Percentiles rank a stretch among this genome's conserved stretches.
These are phyloP conservation scores for Pseudopyricularia javanii DNA, from an alignment of 2,329 filamentous ascomycete species.

Conservation along the genomic window DNA sequence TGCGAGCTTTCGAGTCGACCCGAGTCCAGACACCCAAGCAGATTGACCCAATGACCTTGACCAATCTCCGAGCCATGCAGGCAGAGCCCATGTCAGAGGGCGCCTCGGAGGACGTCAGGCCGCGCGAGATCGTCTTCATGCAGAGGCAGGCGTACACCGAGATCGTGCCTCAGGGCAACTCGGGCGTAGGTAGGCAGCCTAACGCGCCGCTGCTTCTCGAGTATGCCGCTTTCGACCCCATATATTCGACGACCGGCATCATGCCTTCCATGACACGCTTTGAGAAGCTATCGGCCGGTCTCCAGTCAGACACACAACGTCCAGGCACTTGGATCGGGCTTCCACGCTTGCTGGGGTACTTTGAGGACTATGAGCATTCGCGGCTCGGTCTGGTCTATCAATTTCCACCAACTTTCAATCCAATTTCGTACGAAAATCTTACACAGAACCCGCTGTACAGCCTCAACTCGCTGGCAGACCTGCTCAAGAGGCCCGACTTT, in stretches of 20 bases:
- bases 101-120: conserved; percentile 13
- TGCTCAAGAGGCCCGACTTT: conserved; percentile 37
- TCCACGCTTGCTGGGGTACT: conserved; percentile 54
- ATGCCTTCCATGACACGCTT: conserved; percentile 53
- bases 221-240: conserved; percentile 52
- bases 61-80: conserved; percentile 30
- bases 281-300: conserved; percentile 46
- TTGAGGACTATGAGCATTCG: conserved; percentile 59
- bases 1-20: conserved; percentile 42
- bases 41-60: conserved; percentile 42
- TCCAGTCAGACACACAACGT: conserved; percentile 40
- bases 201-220: conserved; percentile 55
- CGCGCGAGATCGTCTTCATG: conserved; percentile 37
- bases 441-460: conserved; percentile 37
- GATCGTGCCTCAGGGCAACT: conserved; percentile 24
- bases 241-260: conserved; percentile 50
- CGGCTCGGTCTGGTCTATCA: conserved; percentile 66
- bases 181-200: conserved; percentile 21
- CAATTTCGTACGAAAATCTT: conserved; percentile 38
- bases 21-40: conserved; percentile 49
- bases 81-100: conserved; percentile 23
- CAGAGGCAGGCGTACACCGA: conserved; percentile 39
- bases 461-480: conserved; percentile 39
- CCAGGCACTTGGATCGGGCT: conserved; percentile 48
- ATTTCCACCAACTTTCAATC: conserved; percentile 53